phyloP scores from a whole-genome alignment of 176 grass and related monocot genomes.

The maize (Zea mays) region DNA sequence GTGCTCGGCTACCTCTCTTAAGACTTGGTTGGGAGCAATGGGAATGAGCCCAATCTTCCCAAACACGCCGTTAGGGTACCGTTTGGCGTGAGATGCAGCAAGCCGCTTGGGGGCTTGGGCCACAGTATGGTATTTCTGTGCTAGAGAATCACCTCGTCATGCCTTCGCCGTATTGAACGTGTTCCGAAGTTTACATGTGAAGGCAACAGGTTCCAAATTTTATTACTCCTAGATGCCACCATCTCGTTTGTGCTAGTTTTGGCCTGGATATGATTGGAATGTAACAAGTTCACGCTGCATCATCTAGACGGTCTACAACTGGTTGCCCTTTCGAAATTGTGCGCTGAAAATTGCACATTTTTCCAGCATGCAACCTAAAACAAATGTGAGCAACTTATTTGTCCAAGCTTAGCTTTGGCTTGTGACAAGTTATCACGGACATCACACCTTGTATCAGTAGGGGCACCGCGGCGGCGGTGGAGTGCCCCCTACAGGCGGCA shows the following conservation, averaged over 20 bases:
- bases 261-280: not conserved
- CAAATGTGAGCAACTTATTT: not conserved
- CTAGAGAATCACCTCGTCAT: not conserved
- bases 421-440: not conserved
- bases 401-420: not conserved
- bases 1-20: too few species aligned
- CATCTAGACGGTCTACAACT: not conserved
- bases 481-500: too few species aligned
- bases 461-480: too few species aligned
- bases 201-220: not conserved
- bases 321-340: not conserved
- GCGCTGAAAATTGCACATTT: not conserved
- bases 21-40: too few species aligned
- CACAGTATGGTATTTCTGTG: not conserved
- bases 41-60: too few species aligned
- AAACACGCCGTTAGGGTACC: too few species aligned
- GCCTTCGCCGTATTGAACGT: not conserved
- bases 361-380: not conserved
- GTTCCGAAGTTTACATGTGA: not conserved
- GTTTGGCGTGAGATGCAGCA: too few species aligned
- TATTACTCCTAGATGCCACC: not conserved
- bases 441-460: not conserved
- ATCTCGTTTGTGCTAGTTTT: not conserved
- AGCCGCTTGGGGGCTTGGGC: too few species aligned
- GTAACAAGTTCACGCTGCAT: not conserved